Base-by-base conservation (phyloP, 1,284 basidiomycete genomes). In the Hypsizygus ulmarius region DNA sequence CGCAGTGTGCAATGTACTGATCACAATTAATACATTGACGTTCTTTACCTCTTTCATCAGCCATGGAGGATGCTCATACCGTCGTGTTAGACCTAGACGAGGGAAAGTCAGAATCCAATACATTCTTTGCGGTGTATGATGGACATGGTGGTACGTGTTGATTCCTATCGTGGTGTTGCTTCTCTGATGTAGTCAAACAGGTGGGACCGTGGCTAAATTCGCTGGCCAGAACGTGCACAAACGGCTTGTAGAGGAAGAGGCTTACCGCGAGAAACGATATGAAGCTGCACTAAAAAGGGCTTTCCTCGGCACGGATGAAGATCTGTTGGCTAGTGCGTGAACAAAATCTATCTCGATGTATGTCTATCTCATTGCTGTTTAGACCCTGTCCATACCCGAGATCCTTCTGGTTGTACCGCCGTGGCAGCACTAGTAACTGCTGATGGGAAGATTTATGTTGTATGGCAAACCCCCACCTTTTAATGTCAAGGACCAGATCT, bases 61-160 rank as follows among this genome's bases (percentile, higher is more conserved):
- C 87, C 60, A 99, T 99, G 97, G 97, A 99, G 72, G 97, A 99
- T 65, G 86, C 96, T 2, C 97, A 99, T 69, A 79, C 93, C n/a
- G 79, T 85, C 43, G 73, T 93, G 25, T 74, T 98, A 34, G 73
- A 81, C 51, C 68, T 90, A 47, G 84, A 84, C 47, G 73, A 74
- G 29, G 71, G 69, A 16, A 68, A 69, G 36, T 61, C 72, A 3
- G 74, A 79, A 21, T 74, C 75, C 12, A 88, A 88, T 63, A 74
- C 84, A 0, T 96, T 98, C 70, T 97, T 98, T 61, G 96, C 90
- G 30, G 95, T 99, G 1, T 99, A 97, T 64, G 97, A 99, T 69
- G 97, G 97, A 16, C 97, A 99, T 64, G 97, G 97, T 53, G 97
- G 93, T 94, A 63, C 55, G 87, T 69, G 29, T 32, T 45, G 40